Conservation (phyloP, 1,139 yeast genomes). For the Geotrichum fermentans region DNA sequence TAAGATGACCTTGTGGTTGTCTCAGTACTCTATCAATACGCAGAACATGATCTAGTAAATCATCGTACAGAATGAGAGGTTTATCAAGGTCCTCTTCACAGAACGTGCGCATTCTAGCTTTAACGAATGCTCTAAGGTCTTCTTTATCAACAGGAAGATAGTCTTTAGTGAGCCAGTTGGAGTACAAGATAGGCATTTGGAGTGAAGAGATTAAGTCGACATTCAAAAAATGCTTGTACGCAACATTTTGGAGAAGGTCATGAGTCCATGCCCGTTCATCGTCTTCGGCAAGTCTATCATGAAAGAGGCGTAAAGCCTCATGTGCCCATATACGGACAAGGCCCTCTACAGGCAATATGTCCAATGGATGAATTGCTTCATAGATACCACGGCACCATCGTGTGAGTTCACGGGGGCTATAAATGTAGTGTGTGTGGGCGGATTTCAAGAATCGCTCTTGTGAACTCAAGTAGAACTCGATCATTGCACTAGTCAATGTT, state of each 20-base stretch:
- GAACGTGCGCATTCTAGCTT: conserved; percentile 64
- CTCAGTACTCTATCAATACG: conserved; percentile 77
- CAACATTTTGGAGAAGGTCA: conserved; percentile 41
- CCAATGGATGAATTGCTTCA: conserved; percentile 47
- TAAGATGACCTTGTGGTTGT: conserved; percentile 87
- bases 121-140: conserved; percentile 52
- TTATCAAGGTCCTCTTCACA: conserved; percentile 64
- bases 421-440: conserved; percentile 54
- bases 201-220: conserved; percentile 41
- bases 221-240: conserved; percentile 47
- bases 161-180: conserved; percentile 67
- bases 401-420: conserved; percentile 88
- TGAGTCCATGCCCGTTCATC: conserved; percentile 54
- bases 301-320: conserved; percentile 72
- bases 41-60: conserved; percentile 66
- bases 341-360: conserved; percentile 40
- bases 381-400: conserved; percentile 81
- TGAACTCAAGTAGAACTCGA: conserved; percentile 53
- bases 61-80: conserved; percentile 61
- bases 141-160: conserved; percentile 54
- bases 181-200: conserved; percentile 53
- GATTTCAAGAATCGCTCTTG: conserved; percentile 40
- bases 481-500: conserved; percentile 60
- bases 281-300: conserved; percentile 57
- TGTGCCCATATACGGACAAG: conserved; percentile 72